These are phyloP conservation scores for Bolboschoenoplectus hybrid DNA, from an alignment of 202 grass and related monocot genomes.

Conservation along the genomic window DNA sequence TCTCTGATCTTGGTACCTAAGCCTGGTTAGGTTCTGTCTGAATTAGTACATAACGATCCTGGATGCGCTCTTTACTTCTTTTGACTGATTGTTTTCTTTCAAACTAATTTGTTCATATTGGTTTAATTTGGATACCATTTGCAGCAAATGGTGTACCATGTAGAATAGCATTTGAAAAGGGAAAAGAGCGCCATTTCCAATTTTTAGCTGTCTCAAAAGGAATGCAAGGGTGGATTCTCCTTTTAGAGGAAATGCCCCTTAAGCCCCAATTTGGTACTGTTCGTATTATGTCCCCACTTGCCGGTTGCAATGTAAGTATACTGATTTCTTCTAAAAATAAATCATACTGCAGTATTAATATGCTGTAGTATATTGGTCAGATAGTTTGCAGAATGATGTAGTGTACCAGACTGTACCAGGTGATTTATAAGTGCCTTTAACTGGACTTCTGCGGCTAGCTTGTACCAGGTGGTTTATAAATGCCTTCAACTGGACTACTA, in stretches of 20 bases:
- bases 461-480: neutral
- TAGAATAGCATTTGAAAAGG: constrained; percentile 98
- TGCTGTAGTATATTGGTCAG: neutral
- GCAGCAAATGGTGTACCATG: constrained; percentile 75
- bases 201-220: constrained; percentile 77
- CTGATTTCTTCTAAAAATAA: constrained; percentile 29
- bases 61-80: neutral
- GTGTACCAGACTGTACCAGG: neutral
- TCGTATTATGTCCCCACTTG: constrained; percentile 80
- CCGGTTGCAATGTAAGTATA: constrained; percentile 88
- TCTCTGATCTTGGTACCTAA: constrained; percentile 1
- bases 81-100: neutral
- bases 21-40: neutral
- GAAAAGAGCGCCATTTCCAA: constrained; percentile 85
- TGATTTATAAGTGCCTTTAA: neutral
- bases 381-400: neutral
- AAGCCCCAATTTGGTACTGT: constrained; percentile 73
- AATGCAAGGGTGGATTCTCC: constrained; percentile 88
- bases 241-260: constrained; percentile 84
- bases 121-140: constrained; percentile 36
- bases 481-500: constrained; percentile 4
- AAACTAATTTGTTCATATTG: constrained; percentile 38
- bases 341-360: constrained; percentile 14
- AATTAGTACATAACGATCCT: neutral
- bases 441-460: neutral